Conservation (phyloP, 805 yeast genomes). For the Lipomyces chichibuensis region DNA sequence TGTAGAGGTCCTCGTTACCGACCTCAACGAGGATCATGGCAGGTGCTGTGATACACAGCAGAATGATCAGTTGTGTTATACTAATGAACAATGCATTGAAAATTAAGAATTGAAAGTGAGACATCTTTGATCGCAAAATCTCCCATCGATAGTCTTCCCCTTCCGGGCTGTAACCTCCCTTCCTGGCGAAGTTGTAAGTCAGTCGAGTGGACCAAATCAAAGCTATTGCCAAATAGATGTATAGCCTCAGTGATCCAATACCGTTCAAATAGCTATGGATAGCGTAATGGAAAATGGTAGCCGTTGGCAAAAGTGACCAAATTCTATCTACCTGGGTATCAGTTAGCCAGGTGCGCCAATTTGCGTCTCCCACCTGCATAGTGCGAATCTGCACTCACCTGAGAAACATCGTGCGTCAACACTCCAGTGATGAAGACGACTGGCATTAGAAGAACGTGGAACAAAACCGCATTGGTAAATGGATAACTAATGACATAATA, state of each 20-base stretch:
- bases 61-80: conserved; percentile 19
- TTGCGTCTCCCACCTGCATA: not conserved
- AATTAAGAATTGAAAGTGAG: conserved; percentile 11
- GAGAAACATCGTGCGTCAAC: conserved; percentile 26
- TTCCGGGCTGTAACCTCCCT: conserved; percentile 32
- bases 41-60: conserved; percentile 30
- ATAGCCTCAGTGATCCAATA: conserved; percentile 10
- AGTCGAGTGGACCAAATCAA: conserved; percentile 26
- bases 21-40: conserved; percentile 14
- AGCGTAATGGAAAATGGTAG: conserved; percentile 21
- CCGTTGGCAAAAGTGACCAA: conserved; percentile 27
- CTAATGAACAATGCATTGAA: conserved; percentile 26
- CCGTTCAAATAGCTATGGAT: conserved; percentile 15
- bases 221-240: conserved; percentile 6
- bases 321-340: conserved; percentile 28
- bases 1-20: not conserved
- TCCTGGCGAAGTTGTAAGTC: conserved; percentile 33
- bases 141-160: conserved; percentile 33
- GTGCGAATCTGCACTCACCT: conserved; percentile 13
- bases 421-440: conserved; percentile 16
- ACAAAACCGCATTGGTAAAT: conserved; percentile 21
- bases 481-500: conserved; percentile 16
- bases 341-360: not conserved
- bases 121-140: conserved; percentile 21
- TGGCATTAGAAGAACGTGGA: conserved; percentile 19